phyloP scores from a whole-genome alignment of 2,329 filamentous ascomycete genomes.

The Alternaria gaisen region DNA sequence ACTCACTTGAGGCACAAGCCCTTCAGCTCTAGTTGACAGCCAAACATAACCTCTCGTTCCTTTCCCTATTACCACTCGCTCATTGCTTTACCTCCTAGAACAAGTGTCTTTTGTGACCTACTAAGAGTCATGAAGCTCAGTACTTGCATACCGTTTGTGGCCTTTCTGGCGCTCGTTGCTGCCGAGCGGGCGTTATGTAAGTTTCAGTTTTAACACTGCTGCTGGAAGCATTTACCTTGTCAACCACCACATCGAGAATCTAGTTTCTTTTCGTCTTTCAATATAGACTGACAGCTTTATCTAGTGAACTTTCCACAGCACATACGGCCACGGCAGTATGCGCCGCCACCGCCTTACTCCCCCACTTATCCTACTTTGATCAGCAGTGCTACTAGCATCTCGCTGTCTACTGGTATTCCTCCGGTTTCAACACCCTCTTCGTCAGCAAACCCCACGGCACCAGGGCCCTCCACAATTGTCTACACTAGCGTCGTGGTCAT shows the following conservation, averaged over 20 bases:
- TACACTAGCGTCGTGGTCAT: slow-evolving; percentile 15
- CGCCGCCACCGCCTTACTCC: slow-evolving; percentile 27
- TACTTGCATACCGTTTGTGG: slow-evolving; percentile 20
- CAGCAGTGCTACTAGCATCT: slow-evolving; percentile 14
- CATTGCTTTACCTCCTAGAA: slow-evolving; percentile 2
- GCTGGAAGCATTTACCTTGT: background rate
- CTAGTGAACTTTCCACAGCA: slow-evolving; percentile 26
- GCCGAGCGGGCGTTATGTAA: slow-evolving; percentile 30
- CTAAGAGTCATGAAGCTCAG: slow-evolving; percentile 32
- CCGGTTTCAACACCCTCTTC: slow-evolving; percentile 7
- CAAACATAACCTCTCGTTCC: slow-evolving; percentile 25
- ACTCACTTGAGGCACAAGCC: slow-evolving; percentile 2
- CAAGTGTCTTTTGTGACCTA: background rate
- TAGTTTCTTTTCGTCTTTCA: background rate
- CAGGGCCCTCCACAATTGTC: slow-evolving; percentile 7
- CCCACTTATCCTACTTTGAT: slow-evolving; percentile 15
- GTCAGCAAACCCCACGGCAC: slow-evolving; percentile 1
- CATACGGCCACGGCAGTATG: slow-evolving; percentile 31
- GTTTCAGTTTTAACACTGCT: background rate
- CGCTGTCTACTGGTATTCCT: slow-evolving; percentile 12
- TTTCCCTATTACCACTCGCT: slow-evolving; percentile 16
- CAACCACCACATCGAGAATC: background rate
- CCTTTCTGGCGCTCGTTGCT: slow-evolving; percentile 16
- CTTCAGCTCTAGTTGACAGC: slow-evolving; percentile 17
- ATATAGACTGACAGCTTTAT: background rate